phyloP scores from a whole-genome alignment of 768 basidiomycete genomes.

The Chlorophyllum brunneum region DNA sequence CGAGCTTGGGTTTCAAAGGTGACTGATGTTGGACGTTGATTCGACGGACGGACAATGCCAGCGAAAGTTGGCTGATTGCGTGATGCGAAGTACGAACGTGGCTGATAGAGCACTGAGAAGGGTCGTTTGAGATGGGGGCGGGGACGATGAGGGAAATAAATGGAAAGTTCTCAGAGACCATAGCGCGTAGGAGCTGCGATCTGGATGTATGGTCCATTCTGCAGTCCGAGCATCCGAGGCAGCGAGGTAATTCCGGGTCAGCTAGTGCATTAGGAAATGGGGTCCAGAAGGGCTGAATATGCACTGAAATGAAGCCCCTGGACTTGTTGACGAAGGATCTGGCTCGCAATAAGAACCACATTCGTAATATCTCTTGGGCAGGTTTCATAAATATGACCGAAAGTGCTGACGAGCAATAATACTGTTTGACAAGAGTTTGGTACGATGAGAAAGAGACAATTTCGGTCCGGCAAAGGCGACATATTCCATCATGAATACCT shows the following conservation, averaged over 20 bases:
- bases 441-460: not conserved
- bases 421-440: slow-evolving; percentile 5
- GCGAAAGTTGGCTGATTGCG: not conserved
- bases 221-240: slow-evolving; percentile 1
- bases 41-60: not conserved
- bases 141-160: not conserved
- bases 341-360: not conserved
- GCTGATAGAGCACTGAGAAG: not conserved
- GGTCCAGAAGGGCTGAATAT: not conserved
- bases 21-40: not conserved
- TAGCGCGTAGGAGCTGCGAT: not conserved
- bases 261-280: not conserved
- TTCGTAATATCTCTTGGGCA: not conserved
- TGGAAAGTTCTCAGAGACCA: no score
- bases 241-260: not conserved
- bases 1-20: not conserved
- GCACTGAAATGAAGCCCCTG: not conserved
- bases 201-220: not conserved
- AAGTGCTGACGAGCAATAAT: not conserved
- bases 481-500: not conserved
- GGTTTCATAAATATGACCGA: not conserved
- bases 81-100: not conserved
- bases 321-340: not conserved
- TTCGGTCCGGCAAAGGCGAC: not conserved
- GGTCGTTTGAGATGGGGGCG: not conserved